phyloP scores from a whole-genome alignment of 192 early-diverging fungal species.

The Umbelopsis isabellina region DNA sequence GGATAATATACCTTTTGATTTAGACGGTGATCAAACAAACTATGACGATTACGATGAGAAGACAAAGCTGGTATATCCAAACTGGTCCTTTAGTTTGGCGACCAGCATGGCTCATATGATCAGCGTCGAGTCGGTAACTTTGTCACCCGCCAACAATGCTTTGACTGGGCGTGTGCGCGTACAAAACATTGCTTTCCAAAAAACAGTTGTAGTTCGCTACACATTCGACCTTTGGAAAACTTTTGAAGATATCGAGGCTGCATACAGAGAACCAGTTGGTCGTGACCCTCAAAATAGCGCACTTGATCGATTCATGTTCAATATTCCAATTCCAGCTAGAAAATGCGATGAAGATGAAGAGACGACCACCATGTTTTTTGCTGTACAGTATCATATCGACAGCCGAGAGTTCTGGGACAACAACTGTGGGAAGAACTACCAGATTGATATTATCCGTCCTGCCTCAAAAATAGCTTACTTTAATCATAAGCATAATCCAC shows the following conservation, averaged over 20 bases:
- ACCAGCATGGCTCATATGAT: conserved; percentile 36
- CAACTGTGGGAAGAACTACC: conserved; percentile 82
- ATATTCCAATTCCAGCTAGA: conserved; percentile 26
- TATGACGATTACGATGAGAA: conserved; percentile 19
- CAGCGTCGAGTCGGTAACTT: conserved; percentile 58
- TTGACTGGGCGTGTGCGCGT: conserved; percentile 71
- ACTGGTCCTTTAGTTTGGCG: conserved; percentile 34
- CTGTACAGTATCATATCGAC: conserved; percentile 69
- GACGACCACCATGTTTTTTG: conserved; percentile 57
- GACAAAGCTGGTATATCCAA: conserved; percentile 24
- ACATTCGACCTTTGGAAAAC: conserved; percentile 82
- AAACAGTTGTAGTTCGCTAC: conserved; percentile 74
- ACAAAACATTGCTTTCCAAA: conserved; percentile 88
- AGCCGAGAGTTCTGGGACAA: conserved; percentile 88
- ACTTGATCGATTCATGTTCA: conserved; percentile 68
- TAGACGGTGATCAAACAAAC: conserved; percentile 23
- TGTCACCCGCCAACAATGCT: conserved; percentile 53
- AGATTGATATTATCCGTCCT: conserved; percentile 42
- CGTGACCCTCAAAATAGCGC: conserved; percentile 43
- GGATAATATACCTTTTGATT: conserved; percentile 1
- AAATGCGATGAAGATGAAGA: conserved; percentile 40
- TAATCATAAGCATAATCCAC: neutral
- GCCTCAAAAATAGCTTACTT: neutral
- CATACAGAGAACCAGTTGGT: conserved; percentile 61
- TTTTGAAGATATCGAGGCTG: conserved; percentile 61